A percentile compares a stretch with the other conserved stretches of the same genome.
These are phyloP conservation scores for Calonectria crousiana DNA, from an alignment of 2,329 filamentous ascomycete genomes.

Conservation along the genomic window DNA sequence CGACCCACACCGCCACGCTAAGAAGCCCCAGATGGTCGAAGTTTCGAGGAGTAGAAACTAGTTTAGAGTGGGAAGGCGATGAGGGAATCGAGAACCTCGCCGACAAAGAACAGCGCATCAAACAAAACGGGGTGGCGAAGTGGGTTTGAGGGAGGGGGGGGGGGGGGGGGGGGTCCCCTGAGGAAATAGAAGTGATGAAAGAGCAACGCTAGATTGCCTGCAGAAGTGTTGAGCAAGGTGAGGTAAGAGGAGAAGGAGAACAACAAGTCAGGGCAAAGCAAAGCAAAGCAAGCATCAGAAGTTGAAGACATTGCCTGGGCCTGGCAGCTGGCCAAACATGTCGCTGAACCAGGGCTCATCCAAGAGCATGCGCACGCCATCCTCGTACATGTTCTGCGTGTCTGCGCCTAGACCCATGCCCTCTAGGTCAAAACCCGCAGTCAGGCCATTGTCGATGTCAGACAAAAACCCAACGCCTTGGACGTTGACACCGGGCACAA, in stretches of 20 bases:
- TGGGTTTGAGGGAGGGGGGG: not conserved
- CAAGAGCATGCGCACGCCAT: slow-evolving; percentile 51
- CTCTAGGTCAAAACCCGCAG: slow-evolving; percentile 47
- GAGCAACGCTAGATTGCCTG: not conserved
- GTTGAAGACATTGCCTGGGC: slow-evolving; percentile 49
- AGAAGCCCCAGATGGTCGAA: not conserved
- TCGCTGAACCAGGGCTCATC: slow-evolving; percentile 56
- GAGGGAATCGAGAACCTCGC: not conserved
- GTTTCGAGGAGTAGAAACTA: slow-evolving; percentile 1
- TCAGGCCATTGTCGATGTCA: slow-evolving; percentile 40
- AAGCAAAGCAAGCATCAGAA: slow-evolving; percentile 36
- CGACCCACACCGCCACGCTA: not conserved
- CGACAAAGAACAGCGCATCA: not conserved
- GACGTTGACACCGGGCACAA: slow-evolving; percentile 24
- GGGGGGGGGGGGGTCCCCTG: too few species aligned
- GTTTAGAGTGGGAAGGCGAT: not conserved
- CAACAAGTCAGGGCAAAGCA: not conserved
- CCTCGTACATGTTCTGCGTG: slow-evolving; percentile 46
- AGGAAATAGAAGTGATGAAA: not conserved
- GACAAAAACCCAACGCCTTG: slow-evolving; percentile 28
- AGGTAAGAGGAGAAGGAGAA: not conserved
- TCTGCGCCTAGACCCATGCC: slow-evolving; percentile 44
- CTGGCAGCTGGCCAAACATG: slow-evolving; percentile 51
- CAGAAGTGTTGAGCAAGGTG: not conserved
- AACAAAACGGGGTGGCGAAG: not conserved